Conservation (phyloP, 495 filamentous ascomycete genomes). For the Sordaria brevicollis region DNA sequence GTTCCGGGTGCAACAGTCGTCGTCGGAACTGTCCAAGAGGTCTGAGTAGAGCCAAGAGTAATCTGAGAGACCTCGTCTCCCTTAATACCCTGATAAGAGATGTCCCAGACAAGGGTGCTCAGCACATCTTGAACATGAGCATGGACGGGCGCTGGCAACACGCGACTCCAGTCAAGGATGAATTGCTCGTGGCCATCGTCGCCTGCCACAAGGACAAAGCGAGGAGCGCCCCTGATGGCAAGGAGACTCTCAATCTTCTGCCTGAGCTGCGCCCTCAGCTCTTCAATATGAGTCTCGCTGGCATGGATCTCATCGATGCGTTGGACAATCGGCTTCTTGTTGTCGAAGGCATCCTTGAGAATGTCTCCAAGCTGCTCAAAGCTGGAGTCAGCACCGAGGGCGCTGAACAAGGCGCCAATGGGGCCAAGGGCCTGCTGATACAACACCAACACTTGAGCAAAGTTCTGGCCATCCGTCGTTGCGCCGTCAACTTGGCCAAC, state of each 20-base stretch:
- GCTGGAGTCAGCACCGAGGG: not conserved
- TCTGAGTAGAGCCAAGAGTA: not conserved
- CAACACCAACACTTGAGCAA: not conserved
- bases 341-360: not conserved
- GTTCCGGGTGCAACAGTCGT: not conserved
- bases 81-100: not conserved
- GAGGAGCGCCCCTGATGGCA: not conserved
- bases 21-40: not conserved
- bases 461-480: not conserved
- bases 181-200: not conserved
- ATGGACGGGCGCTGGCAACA: not conserved
- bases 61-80: not conserved
- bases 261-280: not conserved
- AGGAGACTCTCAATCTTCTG: not conserved
- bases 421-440: not conserved
- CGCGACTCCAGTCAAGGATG: not conserved
- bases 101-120: not conserved
- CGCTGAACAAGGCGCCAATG: not conserved
- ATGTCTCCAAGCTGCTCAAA: not conserved
- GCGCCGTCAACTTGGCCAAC: not conserved
- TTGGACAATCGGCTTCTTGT: not conserved
- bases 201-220: not conserved
- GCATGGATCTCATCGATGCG: not conserved
- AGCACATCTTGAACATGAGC: not conserved
- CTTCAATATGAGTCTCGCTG: not conserved